These are phyloP conservation scores for Nannochloropsis gaditana DNA, from an alignment of 108 stramenopile genomes.

Conservation along the genomic window DNA sequence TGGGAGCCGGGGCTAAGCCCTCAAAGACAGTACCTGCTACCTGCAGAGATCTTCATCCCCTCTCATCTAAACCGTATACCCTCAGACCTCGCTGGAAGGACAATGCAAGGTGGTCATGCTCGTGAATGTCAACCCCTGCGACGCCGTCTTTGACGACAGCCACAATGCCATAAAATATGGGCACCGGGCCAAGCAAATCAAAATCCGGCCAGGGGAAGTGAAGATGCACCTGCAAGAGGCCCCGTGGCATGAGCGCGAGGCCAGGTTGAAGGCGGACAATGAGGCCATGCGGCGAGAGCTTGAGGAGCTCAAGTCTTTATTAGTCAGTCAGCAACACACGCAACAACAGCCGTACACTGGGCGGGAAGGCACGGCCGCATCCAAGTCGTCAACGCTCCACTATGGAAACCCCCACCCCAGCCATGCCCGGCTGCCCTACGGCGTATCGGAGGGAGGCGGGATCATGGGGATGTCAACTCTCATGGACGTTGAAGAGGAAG, in stretches of 20 bases:
- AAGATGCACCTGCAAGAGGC: neutral
- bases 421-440: neutral
- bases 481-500: neutral
- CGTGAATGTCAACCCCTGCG: constrained; percentile 59
- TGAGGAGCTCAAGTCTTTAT: neutral
- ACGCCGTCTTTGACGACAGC: constrained; percentile 58
- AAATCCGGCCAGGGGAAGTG: constrained; percentile 27
- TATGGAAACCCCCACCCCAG: neutral
- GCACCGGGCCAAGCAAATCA: constrained; percentile 61
- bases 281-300: constrained; percentile 15
- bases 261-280: neutral
- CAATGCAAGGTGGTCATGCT: constrained; percentile 56
- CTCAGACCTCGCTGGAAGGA: constrained; percentile 53
- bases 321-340: no score
- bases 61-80: no score
- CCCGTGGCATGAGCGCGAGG: neutral
- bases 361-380: neutral
- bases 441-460: neutral
- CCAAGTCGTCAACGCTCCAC: neutral
- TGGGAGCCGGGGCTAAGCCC: no score
- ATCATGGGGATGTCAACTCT: neutral
- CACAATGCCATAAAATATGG: constrained; percentile 65
- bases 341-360: neutral
- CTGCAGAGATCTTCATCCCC: no score
- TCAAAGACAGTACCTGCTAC: neutral